Conservation (phyloP, 2,329 filamentous ascomycete genomes). For the Sphaceloma murrayae region DNA sequence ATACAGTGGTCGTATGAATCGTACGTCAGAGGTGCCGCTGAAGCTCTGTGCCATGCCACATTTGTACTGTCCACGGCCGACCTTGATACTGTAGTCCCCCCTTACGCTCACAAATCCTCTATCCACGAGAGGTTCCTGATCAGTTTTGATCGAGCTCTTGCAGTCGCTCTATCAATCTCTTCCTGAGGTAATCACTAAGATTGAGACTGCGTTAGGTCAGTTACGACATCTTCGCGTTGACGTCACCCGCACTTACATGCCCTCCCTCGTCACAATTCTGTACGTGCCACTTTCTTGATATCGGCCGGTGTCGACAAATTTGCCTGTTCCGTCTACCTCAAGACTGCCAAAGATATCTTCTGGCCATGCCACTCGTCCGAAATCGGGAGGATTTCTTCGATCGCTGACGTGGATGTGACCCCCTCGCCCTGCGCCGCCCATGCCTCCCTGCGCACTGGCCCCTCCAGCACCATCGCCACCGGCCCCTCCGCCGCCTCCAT, state of each 20-base stretch:
- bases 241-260: conserved; percentile 38
- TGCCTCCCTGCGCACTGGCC: conserved; percentile 50
- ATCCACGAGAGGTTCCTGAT: too few species aligned
- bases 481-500: conserved; percentile 33
- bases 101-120: too few species aligned
- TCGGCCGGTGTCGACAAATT: conserved; percentile 47
- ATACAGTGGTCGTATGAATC: too few species aligned
- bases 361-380: conserved; percentile 54
- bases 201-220: conserved; percentile 21
- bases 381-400: conserved; percentile 50
- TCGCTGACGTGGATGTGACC: conserved; percentile 58
- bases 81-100: too few species aligned
- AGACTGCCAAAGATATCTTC: conserved; percentile 58
- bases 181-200: conserved; percentile 28
- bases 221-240: too few species aligned
- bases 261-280: conserved; percentile 50
- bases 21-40: too few species aligned
- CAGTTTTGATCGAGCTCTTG: conserved; percentile 26
- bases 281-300: conserved; percentile 57
- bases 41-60: too few species aligned
- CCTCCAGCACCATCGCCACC: conserved; percentile 44
- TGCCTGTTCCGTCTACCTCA: conserved; percentile 49
- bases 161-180: conserved; percentile 28
- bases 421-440: conserved; percentile 48
- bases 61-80: too few species aligned